Evolutionary conservation across 2,329 filamentous ascomycete genomes (phyloP), one percentile per base, ranked within the genome.

Genomic region (Cladosporium velox): DNA sequence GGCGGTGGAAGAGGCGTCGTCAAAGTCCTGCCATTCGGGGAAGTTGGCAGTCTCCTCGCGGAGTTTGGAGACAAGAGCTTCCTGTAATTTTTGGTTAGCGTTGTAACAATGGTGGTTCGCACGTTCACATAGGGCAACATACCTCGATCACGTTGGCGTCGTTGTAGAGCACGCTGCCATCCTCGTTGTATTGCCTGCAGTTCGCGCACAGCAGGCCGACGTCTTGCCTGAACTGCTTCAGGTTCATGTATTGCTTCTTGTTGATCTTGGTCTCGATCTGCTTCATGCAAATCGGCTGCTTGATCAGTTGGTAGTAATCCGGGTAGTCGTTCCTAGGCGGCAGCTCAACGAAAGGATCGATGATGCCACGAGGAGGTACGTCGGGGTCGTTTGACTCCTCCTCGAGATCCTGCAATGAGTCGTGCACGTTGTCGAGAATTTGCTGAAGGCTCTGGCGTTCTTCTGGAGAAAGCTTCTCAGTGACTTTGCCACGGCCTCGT

Each of bases 91-190:
- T 35, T 52, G 63, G 55, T 64, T 65, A 67, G 58, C 3, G 12
- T 24, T 47, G 41, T 47, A 21, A 47, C 41, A 47, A 47, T n/a
- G 24, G 4, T 10, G 28, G 18, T 66, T 59, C 7, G 14, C 41
- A 30, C 18, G 47, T 67, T 34, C 15, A 61, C 5, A 10, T 11
- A 61, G 4, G n/a, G 28, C 12, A 51, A 81, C 88, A 82, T 82
- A 96, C 93, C 86, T 97, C 91, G 79, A 99, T 97, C 64, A 90
- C 84, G 78, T 93, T 93, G 59, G 94, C 94, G 83, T 99, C 95
- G 74, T 91, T 87, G 81, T 93, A 98, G 64, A 99, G 86, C 73
- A 96, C 83, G 78, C 93, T 97, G 66, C 90, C 91, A 76, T 98
- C 95, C 79, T 99, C 96, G 75, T 99, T 99, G 83, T 96, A 99